These are phyloP conservation scores for Curvularia lunata DNA, from an alignment of 2,329 filamentous ascomycete species.

Conservation along the genomic window DNA sequence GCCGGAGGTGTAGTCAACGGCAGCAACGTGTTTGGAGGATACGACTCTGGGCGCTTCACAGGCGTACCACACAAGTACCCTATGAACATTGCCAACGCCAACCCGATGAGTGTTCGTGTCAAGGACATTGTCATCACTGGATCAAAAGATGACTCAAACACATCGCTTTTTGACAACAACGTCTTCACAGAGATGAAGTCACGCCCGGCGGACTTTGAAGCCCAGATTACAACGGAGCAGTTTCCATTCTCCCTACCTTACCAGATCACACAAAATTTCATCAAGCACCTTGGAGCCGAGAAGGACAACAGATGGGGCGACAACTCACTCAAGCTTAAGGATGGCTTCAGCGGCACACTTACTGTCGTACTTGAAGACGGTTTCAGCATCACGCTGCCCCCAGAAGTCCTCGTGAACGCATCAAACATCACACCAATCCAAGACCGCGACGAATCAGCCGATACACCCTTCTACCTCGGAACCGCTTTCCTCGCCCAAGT, in stretches of 20 bases:
- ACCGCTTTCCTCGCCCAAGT: slow-evolving; percentile 52
- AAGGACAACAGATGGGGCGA: slow-evolving; percentile 48
- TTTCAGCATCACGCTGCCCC: slow-evolving; percentile 50
- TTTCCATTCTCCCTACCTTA: slow-evolving; percentile 52
- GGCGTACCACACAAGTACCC: slow-evolving; percentile 43
- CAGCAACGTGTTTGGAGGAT: slow-evolving; percentile 54
- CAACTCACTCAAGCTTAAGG: slow-evolving; percentile 46
- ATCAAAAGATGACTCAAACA: slow-evolving; percentile 35
- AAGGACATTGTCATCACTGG: slow-evolving; percentile 50
- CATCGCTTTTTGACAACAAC: slow-evolving; percentile 44
- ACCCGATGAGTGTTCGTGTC: slow-evolving; percentile 50
- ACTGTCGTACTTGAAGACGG: slow-evolving; percentile 51
- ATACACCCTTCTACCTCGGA: slow-evolving; percentile 47
- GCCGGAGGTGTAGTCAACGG: slow-evolving; percentile 52
- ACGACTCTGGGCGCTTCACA: slow-evolving; percentile 53
- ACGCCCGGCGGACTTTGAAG: slow-evolving; percentile 45
- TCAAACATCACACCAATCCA: slow-evolving; percentile 50
- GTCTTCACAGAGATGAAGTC: slow-evolving; percentile 44
- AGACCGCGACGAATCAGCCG: slow-evolving; percentile 35
- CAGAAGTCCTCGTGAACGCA: slow-evolving; percentile 47
- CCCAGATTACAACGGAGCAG: slow-evolving; percentile 52
- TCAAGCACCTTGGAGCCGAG: slow-evolving; percentile 43
- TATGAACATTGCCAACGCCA: slow-evolving; percentile 40
- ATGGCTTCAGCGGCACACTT: slow-evolving; percentile 49
- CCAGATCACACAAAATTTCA: slow-evolving; percentile 51